Evolutionary conservation across 2,329 filamentous ascomycete genomes (phyloP).

Genomic region (Fusarium lateritium): DNA sequence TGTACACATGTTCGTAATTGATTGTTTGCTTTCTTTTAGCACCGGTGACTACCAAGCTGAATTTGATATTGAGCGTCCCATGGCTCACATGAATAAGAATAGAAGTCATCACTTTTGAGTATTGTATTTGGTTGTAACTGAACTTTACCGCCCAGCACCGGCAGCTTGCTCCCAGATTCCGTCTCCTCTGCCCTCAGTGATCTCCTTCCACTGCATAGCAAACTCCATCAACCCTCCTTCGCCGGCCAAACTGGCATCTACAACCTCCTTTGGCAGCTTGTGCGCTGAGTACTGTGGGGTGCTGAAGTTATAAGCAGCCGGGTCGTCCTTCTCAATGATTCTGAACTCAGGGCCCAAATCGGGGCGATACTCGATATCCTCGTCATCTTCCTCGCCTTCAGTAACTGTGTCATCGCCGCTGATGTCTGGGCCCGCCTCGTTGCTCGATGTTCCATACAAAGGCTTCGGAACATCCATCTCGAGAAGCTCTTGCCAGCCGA

Average conservation of each 20-base stretch:
- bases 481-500: slow-evolving; percentile 90
- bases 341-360: slow-evolving; percentile 83
- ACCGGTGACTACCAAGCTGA: too few relatives aligned
- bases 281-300: slow-evolving; percentile 93
- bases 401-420: slow-evolving; percentile 57
- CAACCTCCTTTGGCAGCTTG: slow-evolving; percentile 94
- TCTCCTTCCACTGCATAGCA: slow-evolving; percentile 79
- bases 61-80: background rate
- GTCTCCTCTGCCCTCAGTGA: slow-evolving; percentile 60
- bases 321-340: slow-evolving; percentile 86
- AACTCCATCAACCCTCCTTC: slow-evolving; percentile 87
- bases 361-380: slow-evolving; percentile 64
- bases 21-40: too few relatives aligned
- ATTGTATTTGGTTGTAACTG: background rate
- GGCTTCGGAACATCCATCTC: slow-evolving; percentile 75
- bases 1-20: background rate
- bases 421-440: slow-evolving; percentile 51
- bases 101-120: slow-evolving; percentile 1
- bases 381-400: slow-evolving; percentile 58
- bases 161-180: slow-evolving; percentile 58
- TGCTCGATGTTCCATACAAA: slow-evolving; percentile 63
- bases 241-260: slow-evolving; percentile 77
- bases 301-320: slow-evolving; percentile 88
- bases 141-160: slow-evolving; percentile 26
- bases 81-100: background rate